These are phyloP conservation scores for Amaranthus hypochondriacus DNA, from an alignment of 148 eudicot genomes.

Conservation along the genomic window DNA sequence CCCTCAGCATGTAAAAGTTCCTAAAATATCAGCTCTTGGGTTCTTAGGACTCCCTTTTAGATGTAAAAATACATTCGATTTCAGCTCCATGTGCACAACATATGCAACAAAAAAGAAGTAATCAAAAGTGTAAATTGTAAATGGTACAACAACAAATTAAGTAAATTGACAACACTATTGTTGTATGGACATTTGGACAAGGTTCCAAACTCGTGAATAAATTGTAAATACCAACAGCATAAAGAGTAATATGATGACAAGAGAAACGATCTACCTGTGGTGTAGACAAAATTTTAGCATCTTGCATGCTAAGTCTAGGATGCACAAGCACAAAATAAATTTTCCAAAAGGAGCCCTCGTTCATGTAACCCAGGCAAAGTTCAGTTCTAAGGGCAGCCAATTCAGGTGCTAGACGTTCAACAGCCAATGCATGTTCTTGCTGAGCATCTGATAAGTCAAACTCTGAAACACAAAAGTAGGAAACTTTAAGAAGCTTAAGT, in stretches of 20 bases:
- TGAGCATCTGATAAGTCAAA: conserved; percentile 91
- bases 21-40: too few species aligned
- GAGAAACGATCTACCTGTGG: conserved; percentile 55
- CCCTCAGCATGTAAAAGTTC: too few species aligned
- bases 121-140: neutral
- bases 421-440: conserved; percentile 93
- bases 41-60: too few species aligned
- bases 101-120: neutral
- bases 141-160: neutral
- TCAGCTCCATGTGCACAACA: neutral
- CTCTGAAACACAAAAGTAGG: conserved; percentile 32
- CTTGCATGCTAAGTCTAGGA: conserved; percentile 63
- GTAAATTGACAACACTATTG: neutral
- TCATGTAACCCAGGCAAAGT: conserved; percentile 90
- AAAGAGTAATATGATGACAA: neutral
- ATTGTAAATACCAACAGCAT: neutral
- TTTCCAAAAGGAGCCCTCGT: conserved; percentile 86
- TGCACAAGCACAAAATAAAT: conserved; percentile 90
- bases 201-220: too few species aligned
- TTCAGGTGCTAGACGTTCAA: conserved; percentile 83
- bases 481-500: conserved; percentile 8
- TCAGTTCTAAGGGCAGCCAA: conserved; percentile 79
- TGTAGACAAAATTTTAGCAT: conserved; percentile 71
- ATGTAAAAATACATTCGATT: neutral
- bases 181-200: too few species aligned